Base-by-base conservation (phyloP, 805 yeast species). In the Cyberlindnera mrakii region DNA sequence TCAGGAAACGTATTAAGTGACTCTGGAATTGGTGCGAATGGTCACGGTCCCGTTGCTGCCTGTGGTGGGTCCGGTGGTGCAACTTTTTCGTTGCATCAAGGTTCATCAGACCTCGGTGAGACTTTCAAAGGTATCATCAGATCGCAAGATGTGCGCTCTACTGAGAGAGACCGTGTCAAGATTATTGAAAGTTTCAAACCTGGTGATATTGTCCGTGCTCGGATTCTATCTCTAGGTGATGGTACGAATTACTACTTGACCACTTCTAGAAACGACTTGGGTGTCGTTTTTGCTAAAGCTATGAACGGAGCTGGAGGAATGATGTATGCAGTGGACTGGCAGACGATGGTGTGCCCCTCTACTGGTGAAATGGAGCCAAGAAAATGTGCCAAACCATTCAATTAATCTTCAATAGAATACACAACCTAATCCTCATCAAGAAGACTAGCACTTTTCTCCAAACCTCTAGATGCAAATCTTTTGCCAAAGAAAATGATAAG, bases 271-370 rank as follows among this genome's bases (percentile, higher is more conserved):
- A 88, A 91, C 61, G 96, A 91, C 56, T 67, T 91, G 33, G 99
- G 99, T 3, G 99, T 93, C 4, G 82, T 93, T 1, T 85, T 90
- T 62, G 97, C 98, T 5, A 78, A 74, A 47, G 75, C 82, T 35
- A 54, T 57, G 25, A 77, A 74, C 48, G 82, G 81, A 15, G 79
- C 80, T 4, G 96, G 96, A 2, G 80, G 77, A 31, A 64, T 80
- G 43, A 78, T 93, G 87, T 83, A 81, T 53, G 95, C 99, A 2
- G 65, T 88, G 35, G 98, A 93, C 64, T 93, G 98, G 97, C 90
- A 88, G 64, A 85, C 88, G 11, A 93, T 95, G 98, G 73, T 83
- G 29, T 79, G 85, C 48, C 81, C 88, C 3, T 67, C 64, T 20
- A 78, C 90, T 3, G 96, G 96, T 1, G 75, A 72, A 9, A 63